These are phyloP conservation scores for Ammopiptanthus mongolicus DNA, from an alignment of 306 rosid genomes.

Conservation along the genomic window DNA sequence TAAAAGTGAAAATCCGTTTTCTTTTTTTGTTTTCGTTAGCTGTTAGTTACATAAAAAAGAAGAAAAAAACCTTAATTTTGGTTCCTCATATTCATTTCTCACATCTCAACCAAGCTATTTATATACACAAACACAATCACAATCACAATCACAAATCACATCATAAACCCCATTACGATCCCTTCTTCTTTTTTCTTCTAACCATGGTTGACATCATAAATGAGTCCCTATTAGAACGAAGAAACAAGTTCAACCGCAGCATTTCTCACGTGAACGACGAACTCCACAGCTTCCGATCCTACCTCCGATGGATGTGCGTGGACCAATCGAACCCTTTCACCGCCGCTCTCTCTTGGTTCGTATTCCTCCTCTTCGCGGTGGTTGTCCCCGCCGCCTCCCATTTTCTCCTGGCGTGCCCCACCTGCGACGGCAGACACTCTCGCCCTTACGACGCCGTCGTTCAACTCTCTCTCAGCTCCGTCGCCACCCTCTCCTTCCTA, in stretches of 20 bases:
- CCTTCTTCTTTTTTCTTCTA: too few species aligned
- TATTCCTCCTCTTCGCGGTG: slow-evolving; percentile 54
- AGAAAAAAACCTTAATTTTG: too few species aligned
- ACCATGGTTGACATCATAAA: slow-evolving; percentile 6
- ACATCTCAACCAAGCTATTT: too few species aligned
- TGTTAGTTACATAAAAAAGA: too few species aligned
- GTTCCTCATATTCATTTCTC: too few species aligned
- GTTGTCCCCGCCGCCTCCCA: slow-evolving; percentile 63
- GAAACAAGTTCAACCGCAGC: slow-evolving; percentile 32
- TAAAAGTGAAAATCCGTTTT: too few species aligned
- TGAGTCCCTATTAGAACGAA: slow-evolving; percentile 26
- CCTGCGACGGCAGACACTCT: slow-evolving; percentile 59
- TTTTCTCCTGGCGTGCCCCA: slow-evolving; percentile 54
- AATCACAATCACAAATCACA: too few species aligned
- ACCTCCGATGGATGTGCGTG: slow-evolving; percentile 86
- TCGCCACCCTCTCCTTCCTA: slow-evolving; percentile 63
- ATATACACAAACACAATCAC: too few species aligned
- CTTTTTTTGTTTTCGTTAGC: too few species aligned
- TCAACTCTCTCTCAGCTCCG: slow-evolving; percentile 63
- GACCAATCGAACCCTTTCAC: slow-evolving; percentile 68
- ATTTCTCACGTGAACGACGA: slow-evolving; percentile 62
- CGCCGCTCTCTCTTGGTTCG: slow-evolving; percentile 61
- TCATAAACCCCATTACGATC: too few species aligned
- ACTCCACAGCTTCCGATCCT: slow-evolving; percentile 62
- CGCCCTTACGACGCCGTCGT: slow-evolving; percentile 67